A percentile compares a stretch with the other conserved stretches of the same genome.
These are phyloP conservation scores for Aspergillus homomorphus DNA, from an alignment of 495 filamentous ascomycete genomes.

Conservation along the genomic window DNA sequence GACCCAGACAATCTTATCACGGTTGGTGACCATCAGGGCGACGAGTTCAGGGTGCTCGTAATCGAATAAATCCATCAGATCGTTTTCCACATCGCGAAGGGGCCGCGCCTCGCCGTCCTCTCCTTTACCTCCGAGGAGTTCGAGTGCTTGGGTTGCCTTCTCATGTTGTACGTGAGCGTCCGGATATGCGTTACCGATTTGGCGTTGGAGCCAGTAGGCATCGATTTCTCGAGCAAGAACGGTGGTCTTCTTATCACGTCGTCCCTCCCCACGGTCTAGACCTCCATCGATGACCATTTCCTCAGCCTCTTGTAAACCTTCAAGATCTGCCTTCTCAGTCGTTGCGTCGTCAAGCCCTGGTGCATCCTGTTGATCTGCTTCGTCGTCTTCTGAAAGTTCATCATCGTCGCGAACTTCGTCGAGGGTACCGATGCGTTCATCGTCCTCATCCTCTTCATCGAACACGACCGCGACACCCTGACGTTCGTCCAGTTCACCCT, in stretches of 20 bases:
- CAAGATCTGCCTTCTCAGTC: constrained; percentile 45
- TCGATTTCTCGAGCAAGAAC: constrained; percentile 86
- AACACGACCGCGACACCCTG: constrained; percentile 98
- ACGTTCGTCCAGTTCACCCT: constrained; percentile 79
- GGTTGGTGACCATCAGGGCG: constrained; percentile 85
- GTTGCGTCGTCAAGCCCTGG: constrained; percentile 50
- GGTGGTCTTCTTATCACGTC: constrained; percentile 53
- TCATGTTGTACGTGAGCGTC: constrained; percentile 90
- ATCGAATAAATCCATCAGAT: constrained; percentile 96
- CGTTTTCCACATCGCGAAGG: constrained; percentile 92
- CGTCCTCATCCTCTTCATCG: constrained; percentile 89
- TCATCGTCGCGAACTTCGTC: constrained; percentile 80
- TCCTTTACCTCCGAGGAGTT: constrained; percentile 70
- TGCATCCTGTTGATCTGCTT: constrained; percentile 50
- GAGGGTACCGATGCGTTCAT: constrained; percentile 68
- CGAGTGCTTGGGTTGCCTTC: constrained; percentile 76
- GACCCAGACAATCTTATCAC: constrained; percentile 91
- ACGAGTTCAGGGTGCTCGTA: constrained; percentile 95
- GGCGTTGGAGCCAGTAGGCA: constrained; percentile 93
- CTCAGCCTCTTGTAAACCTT: constrained; percentile 48
- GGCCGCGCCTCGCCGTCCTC: constrained; percentile 81
- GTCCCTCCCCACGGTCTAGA: constrained; percentile 35
- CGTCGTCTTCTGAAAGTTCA: constrained; percentile 67
- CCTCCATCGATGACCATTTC: constrained; percentile 80
- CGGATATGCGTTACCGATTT: constrained; percentile 80